phyloP scores from a whole-genome alignment of 345 rosid genomes.

The Eucalyptus camaldulensis region DNA sequence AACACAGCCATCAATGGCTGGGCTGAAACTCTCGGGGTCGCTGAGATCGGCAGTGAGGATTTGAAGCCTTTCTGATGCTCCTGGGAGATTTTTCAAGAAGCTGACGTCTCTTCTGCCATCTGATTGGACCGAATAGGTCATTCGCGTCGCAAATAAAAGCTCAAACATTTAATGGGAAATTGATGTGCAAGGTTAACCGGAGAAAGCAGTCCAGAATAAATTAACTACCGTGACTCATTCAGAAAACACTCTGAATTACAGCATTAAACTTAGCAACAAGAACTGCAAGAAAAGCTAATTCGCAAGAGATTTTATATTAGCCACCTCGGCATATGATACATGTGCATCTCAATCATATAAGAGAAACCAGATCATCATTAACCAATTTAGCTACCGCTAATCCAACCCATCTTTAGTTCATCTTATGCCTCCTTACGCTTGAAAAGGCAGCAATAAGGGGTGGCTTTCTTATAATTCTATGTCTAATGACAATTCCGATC shows the following conservation, averaged over 20 bases:
- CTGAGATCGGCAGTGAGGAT: constrained; percentile 8
- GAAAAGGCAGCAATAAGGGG: neutral
- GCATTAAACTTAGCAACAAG: neutral
- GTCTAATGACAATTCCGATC: neutral
- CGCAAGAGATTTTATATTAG: neutral
- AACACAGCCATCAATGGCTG: neutral
- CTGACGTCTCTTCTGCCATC: constrained; percentile 36
- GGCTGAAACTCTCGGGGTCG: constrained; percentile 4
- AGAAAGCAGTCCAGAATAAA: neutral
- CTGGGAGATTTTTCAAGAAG: constrained; percentile 41
- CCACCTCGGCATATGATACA: too few species aligned
- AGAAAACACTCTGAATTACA: neutral
- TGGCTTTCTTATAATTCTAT: neutral
- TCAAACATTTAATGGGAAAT: neutral
- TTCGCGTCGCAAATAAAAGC: accelerated
- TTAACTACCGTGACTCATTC: neutral
- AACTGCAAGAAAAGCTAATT: neutral
- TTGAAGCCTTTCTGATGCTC: constrained; percentile 38
- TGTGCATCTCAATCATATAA: too few species aligned
- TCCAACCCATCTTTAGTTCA: neutral
- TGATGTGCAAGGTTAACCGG: neutral
- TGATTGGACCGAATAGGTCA: neutral
- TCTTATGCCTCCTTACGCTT: neutral
- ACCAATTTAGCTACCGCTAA: neutral
- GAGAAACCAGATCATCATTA: neutral